A percentile compares a stretch with the other conserved stretches of the same genome.
These are phyloP conservation scores for Flaveria linearis DNA, from an alignment of 129 eudicot genomes.

Conservation along the genomic window DNA sequence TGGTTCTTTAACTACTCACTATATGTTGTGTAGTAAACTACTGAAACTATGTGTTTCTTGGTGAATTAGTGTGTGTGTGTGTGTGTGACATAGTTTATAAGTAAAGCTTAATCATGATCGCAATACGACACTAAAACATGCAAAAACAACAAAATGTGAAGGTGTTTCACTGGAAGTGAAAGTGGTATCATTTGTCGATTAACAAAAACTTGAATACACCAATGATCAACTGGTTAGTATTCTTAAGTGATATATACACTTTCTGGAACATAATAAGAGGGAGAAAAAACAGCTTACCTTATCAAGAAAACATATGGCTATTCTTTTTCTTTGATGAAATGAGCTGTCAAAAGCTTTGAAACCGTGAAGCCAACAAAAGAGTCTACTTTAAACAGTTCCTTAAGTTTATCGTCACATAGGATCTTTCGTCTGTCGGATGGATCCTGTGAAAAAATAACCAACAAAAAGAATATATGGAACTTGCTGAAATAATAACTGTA, in stretches of 20 bases:
- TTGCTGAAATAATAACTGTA: constrained; percentile 3
- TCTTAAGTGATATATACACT: constrained; percentile 38
- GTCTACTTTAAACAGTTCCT: constrained; percentile 52
- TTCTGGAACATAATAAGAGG: constrained; percentile 9
- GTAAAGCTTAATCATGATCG: constrained; percentile 20
- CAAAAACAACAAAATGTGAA: constrained; percentile 30
- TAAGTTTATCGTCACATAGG: constrained; percentile 59
- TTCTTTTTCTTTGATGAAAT: constrained; percentile 47
- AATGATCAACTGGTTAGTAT: constrained; percentile 28
- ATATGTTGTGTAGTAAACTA: constrained; percentile 6
- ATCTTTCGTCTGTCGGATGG: constrained; percentile 54
- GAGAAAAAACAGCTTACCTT: constrained; percentile 18
- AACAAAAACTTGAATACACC: constrained; percentile 35
- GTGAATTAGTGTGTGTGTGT: constrained; percentile 9
- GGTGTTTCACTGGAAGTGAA: neutral
- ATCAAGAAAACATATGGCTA: constrained; percentile 22
- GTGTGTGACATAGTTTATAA: neutral
- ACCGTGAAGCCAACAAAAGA: constrained; percentile 54
- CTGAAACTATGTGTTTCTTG: constrained; percentile 24
- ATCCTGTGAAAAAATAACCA: constrained; percentile 46
- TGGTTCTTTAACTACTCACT: constrained; percentile 30
- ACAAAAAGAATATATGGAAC: constrained; percentile 15
- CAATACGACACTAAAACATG: neutral
- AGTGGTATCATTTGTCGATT: constrained; percentile 27
- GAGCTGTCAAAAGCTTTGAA: constrained; percentile 55